phyloP scores from a whole-genome alignment of 768 basidiomycete genomes.

The Trametes cingulata region DNA sequence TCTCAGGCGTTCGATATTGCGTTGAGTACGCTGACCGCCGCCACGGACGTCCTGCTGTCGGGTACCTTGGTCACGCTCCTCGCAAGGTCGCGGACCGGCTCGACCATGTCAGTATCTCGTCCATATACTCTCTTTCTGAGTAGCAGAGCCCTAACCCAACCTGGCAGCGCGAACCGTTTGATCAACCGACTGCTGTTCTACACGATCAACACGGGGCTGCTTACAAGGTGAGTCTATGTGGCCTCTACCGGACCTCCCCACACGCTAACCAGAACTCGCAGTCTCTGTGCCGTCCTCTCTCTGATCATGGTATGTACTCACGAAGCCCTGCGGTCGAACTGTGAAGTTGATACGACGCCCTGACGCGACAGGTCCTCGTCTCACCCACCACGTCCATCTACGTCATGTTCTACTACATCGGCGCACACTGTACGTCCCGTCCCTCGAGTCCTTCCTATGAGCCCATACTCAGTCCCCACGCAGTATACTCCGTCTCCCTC shows the following conservation, averaged over 20 bases:
- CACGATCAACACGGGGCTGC: conserved; percentile 11
- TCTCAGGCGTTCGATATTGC: conserved; percentile 11
- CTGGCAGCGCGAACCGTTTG: conserved; percentile 2
- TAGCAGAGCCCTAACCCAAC: background rate
- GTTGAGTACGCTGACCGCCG: conserved; percentile 3
- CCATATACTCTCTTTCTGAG: background rate
- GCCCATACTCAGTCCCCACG: too few species aligned
- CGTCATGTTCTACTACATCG: conserved; percentile 14
- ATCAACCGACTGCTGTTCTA: conserved; percentile 15
- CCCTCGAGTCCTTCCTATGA: background rate
- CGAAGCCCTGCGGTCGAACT: background rate
- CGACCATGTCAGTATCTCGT: background rate
- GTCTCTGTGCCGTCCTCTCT: conserved; percentile 8
- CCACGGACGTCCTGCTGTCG: conserved; percentile 8
- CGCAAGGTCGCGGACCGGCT: conserved; percentile 3
- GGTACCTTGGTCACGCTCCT: conserved; percentile 8
- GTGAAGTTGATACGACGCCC: background rate
- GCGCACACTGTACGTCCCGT: conserved; percentile 2
- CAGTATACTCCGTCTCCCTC: conserved; percentile 9
- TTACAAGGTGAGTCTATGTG: background rate
- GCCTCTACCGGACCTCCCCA: background rate
- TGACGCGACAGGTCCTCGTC: background rate
- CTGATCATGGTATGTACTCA: background rate
- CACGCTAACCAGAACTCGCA: background rate
- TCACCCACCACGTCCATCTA: conserved; percentile 1